Conservation (phyloP, 495 filamentous ascomycete species). For the Tuber calosporum region DNA sequence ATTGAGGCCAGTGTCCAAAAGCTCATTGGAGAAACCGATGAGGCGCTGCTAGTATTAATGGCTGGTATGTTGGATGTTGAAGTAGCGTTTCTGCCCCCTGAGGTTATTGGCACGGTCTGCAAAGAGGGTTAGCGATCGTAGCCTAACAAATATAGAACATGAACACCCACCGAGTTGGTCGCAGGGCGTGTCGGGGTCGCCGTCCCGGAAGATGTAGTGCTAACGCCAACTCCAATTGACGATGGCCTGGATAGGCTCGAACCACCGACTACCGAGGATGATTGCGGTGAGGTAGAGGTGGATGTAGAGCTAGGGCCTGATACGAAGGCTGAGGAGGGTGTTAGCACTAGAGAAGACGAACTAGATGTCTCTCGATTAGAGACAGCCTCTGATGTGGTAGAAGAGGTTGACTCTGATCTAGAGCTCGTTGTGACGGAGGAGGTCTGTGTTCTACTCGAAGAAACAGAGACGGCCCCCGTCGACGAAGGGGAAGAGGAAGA, state of each 20-base stretch:
- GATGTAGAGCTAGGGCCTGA: not conserved
- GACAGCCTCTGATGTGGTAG: not conserved
- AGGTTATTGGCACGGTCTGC: not conserved
- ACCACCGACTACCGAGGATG: not conserved
- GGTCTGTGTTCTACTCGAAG: too few relatives aligned
- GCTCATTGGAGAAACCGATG: slow-evolving; percentile 5
- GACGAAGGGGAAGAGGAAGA: slow-evolving; percentile 3
- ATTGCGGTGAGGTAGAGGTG: not conserved
- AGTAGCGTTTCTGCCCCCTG: slow-evolving; percentile 7
- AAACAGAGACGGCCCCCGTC: too few relatives aligned
- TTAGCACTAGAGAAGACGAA: not conserved
- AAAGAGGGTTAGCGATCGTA: not conserved
- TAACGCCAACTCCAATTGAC: not conserved
- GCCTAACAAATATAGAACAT: not conserved
- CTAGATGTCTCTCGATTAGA: not conserved
- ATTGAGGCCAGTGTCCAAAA: slow-evolving; percentile 7
- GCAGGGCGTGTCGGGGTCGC: not conserved
- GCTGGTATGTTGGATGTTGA: not conserved
- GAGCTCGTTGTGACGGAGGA: not conserved
- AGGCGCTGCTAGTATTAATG: slow-evolving; percentile 5
- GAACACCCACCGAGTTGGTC: slow-evolving; percentile 21
- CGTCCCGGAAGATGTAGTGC: not conserved
- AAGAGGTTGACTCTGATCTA: not conserved
- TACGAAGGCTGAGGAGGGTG: not conserved
- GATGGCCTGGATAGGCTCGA: not conserved